Evolutionary conservation across 768 basidiomycete species (phyloP).

Genomic region (Mrakia gelida): DNA sequence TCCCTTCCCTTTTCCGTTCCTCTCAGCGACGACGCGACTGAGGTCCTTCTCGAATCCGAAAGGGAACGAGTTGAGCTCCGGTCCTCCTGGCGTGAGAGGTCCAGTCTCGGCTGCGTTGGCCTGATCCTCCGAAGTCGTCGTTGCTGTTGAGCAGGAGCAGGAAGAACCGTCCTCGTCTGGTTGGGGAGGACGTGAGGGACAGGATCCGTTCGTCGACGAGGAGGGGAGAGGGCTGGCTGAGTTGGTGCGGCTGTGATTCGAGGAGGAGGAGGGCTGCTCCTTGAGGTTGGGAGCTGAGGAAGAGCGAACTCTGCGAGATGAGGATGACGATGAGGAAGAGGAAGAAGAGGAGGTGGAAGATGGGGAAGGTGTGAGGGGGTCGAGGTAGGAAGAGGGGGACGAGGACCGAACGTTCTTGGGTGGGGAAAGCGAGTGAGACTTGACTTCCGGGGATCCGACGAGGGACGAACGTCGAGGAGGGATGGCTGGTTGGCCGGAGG

Average conservation of each 20-base stretch:
- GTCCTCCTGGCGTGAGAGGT: conserved; percentile 12
- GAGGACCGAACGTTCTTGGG: neutral
- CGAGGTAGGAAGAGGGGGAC: conserved; percentile 3
- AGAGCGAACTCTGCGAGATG: neutral
- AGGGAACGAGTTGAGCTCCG: conserved; percentile 8
- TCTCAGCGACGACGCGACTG: neutral
- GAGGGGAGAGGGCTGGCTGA: neutral
- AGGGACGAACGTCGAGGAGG: neutral
- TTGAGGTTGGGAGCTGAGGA: neutral
- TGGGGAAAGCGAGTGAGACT: neutral
- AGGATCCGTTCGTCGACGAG: neutral
- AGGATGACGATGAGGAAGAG: neutral
- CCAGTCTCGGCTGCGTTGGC: neutral
- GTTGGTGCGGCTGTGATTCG: neutral
- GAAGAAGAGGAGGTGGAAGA: neutral
- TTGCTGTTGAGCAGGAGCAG: conserved; percentile 12
- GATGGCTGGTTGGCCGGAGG: neutral
- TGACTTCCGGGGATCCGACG: neutral
- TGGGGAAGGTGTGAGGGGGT: neutral
- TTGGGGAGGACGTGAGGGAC: neutral
- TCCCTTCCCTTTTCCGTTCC: neutral
- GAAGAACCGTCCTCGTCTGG: neutral
- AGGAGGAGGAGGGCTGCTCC: neutral
- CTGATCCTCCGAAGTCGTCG: conserved; percentile 1
- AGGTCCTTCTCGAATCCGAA: conserved; percentile 1